Conservation (phyloP, 2,329 filamentous ascomycete genomes). For the Elsinoe fawcettii region DNA sequence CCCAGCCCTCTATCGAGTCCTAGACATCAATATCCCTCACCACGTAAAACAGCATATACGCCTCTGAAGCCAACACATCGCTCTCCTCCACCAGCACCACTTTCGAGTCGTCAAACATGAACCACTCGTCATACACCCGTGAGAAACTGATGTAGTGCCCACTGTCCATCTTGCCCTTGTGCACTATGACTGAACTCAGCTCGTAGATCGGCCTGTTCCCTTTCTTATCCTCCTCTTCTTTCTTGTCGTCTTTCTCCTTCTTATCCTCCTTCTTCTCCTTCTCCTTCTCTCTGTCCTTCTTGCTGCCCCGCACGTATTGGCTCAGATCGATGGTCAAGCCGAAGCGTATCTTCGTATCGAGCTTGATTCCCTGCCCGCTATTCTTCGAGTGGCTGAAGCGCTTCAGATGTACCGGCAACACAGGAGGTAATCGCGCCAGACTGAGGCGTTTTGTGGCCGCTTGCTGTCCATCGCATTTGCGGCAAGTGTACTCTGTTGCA, state of each 20-base stretch:
- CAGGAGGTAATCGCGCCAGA: conserved; percentile 78
- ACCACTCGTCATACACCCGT: conserved; percentile 79
- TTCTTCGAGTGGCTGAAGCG: conserved; percentile 28
- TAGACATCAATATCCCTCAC: conserved; percentile 21
- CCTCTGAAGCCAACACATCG: conserved; percentile 77
- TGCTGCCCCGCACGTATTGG: conserved; percentile 57
- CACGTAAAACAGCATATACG: conserved; percentile 80
- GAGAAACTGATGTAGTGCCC: conserved; percentile 92
- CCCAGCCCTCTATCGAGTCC: background rate
- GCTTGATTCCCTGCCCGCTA: conserved; percentile 75
- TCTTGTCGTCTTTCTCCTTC: conserved; percentile 16
- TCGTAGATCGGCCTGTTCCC: conserved; percentile 65
- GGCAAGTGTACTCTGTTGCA: conserved; percentile 76
- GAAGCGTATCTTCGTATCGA: conserved; percentile 79
- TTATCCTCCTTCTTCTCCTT: conserved; percentile 40
- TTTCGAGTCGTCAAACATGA: conserved; percentile 90
- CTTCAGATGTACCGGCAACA: conserved; percentile 88
- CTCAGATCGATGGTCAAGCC: conserved; percentile 82
- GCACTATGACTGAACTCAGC: conserved; percentile 80
- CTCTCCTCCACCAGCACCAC: conserved; percentile 76
- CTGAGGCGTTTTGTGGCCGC: conserved; percentile 77
- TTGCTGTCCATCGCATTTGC: conserved; percentile 64
- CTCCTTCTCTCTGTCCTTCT: conserved; percentile 35
- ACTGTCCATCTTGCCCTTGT: conserved; percentile 86
- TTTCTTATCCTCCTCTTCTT: background rate